These are phyloP conservation scores for Cytospora mali DNA, from an alignment of 2,329 filamentous ascomycete species.

Conservation along the genomic window DNA sequence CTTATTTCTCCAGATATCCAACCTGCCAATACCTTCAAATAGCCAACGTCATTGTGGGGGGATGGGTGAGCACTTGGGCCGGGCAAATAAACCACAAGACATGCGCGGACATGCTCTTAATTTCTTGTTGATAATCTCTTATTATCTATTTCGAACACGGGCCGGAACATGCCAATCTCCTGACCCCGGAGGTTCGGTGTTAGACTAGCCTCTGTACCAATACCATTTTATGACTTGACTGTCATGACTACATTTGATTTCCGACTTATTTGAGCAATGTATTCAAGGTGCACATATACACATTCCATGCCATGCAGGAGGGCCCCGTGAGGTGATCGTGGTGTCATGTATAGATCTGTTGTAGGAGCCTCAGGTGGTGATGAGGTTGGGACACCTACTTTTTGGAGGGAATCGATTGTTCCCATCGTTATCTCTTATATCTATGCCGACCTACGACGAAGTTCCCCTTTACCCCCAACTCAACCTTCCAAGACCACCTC, in stretches of 20 bases:
- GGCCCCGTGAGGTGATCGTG: not conserved
- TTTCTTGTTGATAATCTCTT: constrained; percentile 26
- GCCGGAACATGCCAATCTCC: not conserved
- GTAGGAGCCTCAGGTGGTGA: too few species aligned
- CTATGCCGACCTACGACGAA: too few species aligned
- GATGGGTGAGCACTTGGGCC: constrained; percentile 18
- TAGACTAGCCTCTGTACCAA: constrained; percentile 13
- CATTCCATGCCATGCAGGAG: not conserved
- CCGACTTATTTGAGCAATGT: not conserved
- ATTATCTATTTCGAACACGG: constrained; percentile 23
- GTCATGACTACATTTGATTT: not conserved
- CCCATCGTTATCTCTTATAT: too few species aligned
- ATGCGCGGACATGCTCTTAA: constrained; percentile 27
- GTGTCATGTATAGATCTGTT: not conserved
- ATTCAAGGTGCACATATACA: not conserved
- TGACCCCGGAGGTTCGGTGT: not conserved
- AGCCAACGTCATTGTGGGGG: constrained; percentile 10
- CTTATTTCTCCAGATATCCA: constrained; percentile 7
- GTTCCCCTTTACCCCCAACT: too few species aligned
- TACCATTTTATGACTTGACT: constrained; percentile 20
- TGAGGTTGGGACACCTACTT: too few species aligned
- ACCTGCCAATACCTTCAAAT: constrained; percentile 9
- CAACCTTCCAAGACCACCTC: too few species aligned
- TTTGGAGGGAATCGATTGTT: too few species aligned
- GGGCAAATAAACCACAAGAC: constrained; percentile 5